phyloP scores from a whole-genome alignment of 1,284 basidiomycete genomes.

The Anthracocystis setariae region DNA sequence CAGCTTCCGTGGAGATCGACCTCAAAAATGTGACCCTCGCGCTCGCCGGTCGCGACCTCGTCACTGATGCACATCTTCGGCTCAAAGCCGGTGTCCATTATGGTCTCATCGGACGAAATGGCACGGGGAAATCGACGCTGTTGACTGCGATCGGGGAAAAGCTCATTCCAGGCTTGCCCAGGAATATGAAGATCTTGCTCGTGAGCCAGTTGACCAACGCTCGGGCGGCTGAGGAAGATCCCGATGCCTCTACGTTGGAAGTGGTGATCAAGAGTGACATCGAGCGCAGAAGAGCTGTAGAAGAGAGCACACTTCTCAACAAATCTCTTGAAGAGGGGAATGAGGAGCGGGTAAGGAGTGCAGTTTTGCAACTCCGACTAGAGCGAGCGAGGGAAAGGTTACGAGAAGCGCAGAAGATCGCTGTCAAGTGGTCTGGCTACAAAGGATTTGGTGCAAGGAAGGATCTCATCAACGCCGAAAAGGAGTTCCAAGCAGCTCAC shows the following conservation, averaged over 20 bases:
- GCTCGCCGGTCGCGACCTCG: constrained; percentile 72
- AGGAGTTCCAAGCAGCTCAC: constrained; percentile 62
- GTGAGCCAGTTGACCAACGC: constrained; percentile 71
- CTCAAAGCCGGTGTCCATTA: constrained; percentile 73
- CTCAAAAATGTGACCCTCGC: constrained; percentile 71
- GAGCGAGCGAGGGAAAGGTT: constrained; percentile 68
- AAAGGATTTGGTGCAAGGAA: constrained; percentile 75
- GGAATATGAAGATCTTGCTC: constrained; percentile 72
- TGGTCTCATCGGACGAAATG: constrained; percentile 73
- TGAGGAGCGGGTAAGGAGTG: constrained; percentile 47
- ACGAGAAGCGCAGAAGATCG: constrained; percentile 72
- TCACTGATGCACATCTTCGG: constrained; percentile 72
- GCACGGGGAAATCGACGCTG: constrained; percentile 72
- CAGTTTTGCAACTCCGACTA: constrained; percentile 57
- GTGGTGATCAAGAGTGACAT: constrained; percentile 69
- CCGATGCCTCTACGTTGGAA: constrained; percentile 56
- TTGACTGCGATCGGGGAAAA: constrained; percentile 70
- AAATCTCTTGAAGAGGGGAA: constrained; percentile 63
- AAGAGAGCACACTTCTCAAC: constrained; percentile 62
- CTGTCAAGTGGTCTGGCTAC: constrained; percentile 74
- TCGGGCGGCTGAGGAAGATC: constrained; percentile 20
- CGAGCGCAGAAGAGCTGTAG: constrained; percentile 54
- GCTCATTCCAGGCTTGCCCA: constrained; percentile 72
- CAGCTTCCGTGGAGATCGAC: constrained; percentile 70
- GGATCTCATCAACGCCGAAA: constrained; percentile 70